Evolutionary conservation across 257 asterid genomes (phyloP).

Genomic region (Pogostemon cablin): DNA sequence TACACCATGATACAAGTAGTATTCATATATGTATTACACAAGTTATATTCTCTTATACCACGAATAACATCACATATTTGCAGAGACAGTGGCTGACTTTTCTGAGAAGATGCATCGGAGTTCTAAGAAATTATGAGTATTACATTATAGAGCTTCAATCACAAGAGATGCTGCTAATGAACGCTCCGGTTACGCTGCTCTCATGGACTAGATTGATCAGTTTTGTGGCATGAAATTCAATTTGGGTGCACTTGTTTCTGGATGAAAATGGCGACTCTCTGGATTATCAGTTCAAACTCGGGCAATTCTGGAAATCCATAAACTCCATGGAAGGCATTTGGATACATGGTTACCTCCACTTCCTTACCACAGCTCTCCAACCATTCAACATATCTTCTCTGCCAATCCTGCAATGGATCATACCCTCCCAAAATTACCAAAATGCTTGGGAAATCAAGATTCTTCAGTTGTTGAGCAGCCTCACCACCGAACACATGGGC

Average conservation of each 20-base stretch:
- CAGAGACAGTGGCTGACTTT: neutral
- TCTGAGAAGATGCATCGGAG: neutral
- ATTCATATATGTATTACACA: neutral
- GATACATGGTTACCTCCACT: conserved; percentile 10
- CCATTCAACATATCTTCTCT: conserved; percentile 33
- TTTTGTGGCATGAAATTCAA: neutral
- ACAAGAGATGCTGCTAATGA: neutral
- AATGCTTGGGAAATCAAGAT: conserved; percentile 32
- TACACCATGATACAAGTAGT: neutral
- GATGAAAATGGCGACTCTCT: conserved; percentile 20
- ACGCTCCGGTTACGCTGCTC: neutral
- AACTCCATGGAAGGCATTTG: neutral
- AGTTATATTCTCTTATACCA: neutral
- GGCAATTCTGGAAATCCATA: conserved; percentile 15
- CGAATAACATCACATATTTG: neutral
- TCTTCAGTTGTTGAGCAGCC: conserved; percentile 8
- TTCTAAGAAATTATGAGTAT: neutral
- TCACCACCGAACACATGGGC: conserved; percentile 38
- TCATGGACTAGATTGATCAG: neutral
- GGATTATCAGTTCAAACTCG: conserved; percentile 29
- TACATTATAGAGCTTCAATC: neutral
- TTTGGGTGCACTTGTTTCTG: neutral
- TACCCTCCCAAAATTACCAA: conserved; percentile 38
- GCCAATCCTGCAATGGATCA: conserved; percentile 43
- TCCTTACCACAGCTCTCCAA: conserved; percentile 34